A percentile compares a stretch with the other conserved stretches of the same genome.
These are phyloP conservation scores for Epithemia pelagica DNA, from an alignment of 108 stramenopile genomes.

Conservation along the genomic window DNA sequence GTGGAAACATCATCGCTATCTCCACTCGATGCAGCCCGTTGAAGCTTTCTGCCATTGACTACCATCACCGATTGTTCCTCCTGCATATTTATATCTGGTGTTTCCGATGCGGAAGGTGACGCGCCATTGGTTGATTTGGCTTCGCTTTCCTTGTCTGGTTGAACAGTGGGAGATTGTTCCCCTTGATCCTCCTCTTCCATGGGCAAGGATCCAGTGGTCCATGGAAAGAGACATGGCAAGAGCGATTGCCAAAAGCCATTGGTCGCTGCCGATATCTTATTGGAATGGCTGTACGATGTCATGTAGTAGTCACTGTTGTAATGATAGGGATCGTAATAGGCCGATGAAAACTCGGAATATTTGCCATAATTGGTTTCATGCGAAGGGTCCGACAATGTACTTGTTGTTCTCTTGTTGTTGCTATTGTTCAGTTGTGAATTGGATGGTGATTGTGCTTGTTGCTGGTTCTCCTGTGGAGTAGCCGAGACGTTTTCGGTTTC, in stretches of 20 bases:
- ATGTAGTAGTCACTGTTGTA: background rate
- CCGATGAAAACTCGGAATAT: conserved; percentile 1
- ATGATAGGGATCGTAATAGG: background rate
- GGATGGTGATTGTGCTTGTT: background rate
- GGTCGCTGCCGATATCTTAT: background rate
- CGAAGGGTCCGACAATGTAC: background rate
- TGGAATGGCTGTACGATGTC: background rate
- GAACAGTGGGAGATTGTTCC: too few species aligned
- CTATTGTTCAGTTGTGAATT: too few species aligned
- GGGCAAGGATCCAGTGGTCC: background rate
- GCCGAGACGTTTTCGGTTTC: background rate
- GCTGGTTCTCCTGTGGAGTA: background rate
- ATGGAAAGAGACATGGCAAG: conserved; percentile 17
- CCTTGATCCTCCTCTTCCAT: background rate
- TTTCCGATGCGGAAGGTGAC: background rate
- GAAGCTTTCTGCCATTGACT: background rate
- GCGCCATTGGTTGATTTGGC: background rate
- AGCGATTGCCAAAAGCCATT: conserved; percentile 1
- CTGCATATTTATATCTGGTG: background rate
- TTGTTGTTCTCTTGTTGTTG: too few species aligned
- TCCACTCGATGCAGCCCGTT: background rate
- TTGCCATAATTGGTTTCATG: background rate
- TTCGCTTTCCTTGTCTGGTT: too few species aligned
- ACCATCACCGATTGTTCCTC: background rate
- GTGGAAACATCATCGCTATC: conserved; percentile 33